Base-by-base conservation (phyloP, 2,329 filamentous ascomycete genomes). In the Cytospora piceicola region DNA sequence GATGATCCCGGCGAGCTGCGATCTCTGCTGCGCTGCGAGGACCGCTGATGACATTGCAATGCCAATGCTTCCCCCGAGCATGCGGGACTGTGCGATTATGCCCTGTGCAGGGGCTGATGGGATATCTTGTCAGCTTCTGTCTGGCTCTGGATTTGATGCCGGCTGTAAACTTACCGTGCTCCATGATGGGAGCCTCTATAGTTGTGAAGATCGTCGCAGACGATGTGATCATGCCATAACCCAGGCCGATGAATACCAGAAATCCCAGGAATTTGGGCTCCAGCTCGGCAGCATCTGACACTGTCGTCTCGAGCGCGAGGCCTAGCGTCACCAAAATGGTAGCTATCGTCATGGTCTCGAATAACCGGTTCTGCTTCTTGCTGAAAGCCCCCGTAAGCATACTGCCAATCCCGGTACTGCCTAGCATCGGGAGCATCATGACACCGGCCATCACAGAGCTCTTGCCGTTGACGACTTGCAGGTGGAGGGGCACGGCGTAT, bases 341-440 rank as follows among this genome's bases (percentile, higher is more conserved):
- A 2, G 81, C 81, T 7, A 71, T 68, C 1, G 80, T 62, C 42
- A 85, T 69, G 0, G 80, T 81, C 73, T 82, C 82, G 52, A 75
- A 78, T 4, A 80, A 73, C 24, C 76, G 73, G 42, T 83, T 80
- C 62, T 74, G 76, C 39, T 73, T 76, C 11, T 73, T 69, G 65
- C 82, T 85, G 32, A 84, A 24, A 22, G 73, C 75, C 0, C 83
- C 82, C 4, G 77, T 75, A 3, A 80, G 22, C 2, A 75, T 70
- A 42, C 80, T 84, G 8, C 82, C 83, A 0, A 82, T 17, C 0
- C 82, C 82, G 6, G 79, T 77, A 1, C 77, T 75, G n/a, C 75
- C 82, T 14, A 86, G 74, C 80, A 86, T 82, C 0, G 84, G 83
- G 30, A 86, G 75, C 59, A 86, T 72, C 80, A 85, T 80, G 30